phyloP scores from a whole-genome alignment of 2,329 filamentous ascomycete genomes.

The Pezicula rhizophila region DNA sequence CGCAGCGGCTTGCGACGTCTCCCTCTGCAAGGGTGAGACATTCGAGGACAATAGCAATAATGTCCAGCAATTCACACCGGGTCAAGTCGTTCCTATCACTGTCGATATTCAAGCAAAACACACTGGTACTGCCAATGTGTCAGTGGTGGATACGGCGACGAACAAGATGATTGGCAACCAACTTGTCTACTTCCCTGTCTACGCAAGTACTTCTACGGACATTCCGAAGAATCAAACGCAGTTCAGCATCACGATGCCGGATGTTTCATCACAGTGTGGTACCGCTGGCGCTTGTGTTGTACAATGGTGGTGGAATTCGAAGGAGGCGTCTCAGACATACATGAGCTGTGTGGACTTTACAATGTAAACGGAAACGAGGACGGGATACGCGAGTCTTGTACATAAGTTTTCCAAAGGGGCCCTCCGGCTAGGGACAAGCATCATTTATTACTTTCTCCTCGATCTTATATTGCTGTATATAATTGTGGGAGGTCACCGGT shows the following conservation, averaged over 20 bases:
- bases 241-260: constrained; percentile 48
- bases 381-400: neutral
- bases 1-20: neutral
- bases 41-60: constrained; percentile 1
- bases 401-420: neutral
- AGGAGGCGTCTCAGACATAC: constrained; percentile 44
- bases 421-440: no score
- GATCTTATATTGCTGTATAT: no score
- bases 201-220: constrained; percentile 38
- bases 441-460: no score
- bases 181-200: constrained; percentile 41
- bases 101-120: constrained; percentile 45
- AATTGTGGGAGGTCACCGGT: neutral
- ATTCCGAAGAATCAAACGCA: constrained; percentile 37
- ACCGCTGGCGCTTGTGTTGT: constrained; percentile 44
- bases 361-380: neutral
- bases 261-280: constrained; percentile 38
- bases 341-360: constrained; percentile 45
- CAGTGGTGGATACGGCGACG: constrained; percentile 40
- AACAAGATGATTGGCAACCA: constrained; percentile 40
- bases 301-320: constrained; percentile 47
- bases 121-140: constrained; percentile 48
- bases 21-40: neutral
- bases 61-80: neutral
- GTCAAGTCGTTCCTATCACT: constrained; percentile 32